Evolutionary conservation across 768 basidiomycete species (phyloP), one percentile per base, ranked within the genome.

Genomic region (Lyophyllum atratum): DNA sequence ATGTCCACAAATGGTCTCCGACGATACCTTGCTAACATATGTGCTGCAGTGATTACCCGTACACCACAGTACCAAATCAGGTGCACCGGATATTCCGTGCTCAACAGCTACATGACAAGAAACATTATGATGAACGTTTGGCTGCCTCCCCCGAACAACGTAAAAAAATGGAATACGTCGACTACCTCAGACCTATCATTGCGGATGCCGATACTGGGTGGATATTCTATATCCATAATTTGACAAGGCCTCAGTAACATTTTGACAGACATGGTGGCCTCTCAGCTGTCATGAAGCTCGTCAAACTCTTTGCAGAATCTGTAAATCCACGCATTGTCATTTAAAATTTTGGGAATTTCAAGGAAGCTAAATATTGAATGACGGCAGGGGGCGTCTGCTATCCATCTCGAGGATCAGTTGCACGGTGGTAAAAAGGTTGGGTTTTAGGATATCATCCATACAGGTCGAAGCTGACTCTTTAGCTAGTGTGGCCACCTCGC

Each of bases 141-240:
- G 77, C 81, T 15, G 78, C 83, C 37, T 78, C 86, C 25, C 75
- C 80, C 4, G 87, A 87, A 61, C 79, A 83, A 58, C 80, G 90
- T 49, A 80, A 79, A 26, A 85, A 85, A 58, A 80, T 91, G 80
- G 84, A 87, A 46, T 91, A 89, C 66, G 76, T 92, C 39, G 94
- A 96, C 69, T 96, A 95, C 68, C 76, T 97, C 43, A 81, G 92
- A 50, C 95, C 95, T 25, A 95, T 98, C 62, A 89, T 98, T 61
- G 95, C 95, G 12, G 95, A 97, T 68, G 95, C 87, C 24, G 95
- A 96, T 74, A 95, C 95, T 50, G 95, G 95, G 93, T 93, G 64
- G 66, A 78, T 70, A 53, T 21, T 52, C 10, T 15, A 21, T 28
- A 24, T 7, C 31, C 19, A 22, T 29, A 52, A 21, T 54, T 44